Evolutionary conservation across 768 basidiomycete species (phyloP).

Genomic region (Porpolomopsis calyptriformis): DNA sequence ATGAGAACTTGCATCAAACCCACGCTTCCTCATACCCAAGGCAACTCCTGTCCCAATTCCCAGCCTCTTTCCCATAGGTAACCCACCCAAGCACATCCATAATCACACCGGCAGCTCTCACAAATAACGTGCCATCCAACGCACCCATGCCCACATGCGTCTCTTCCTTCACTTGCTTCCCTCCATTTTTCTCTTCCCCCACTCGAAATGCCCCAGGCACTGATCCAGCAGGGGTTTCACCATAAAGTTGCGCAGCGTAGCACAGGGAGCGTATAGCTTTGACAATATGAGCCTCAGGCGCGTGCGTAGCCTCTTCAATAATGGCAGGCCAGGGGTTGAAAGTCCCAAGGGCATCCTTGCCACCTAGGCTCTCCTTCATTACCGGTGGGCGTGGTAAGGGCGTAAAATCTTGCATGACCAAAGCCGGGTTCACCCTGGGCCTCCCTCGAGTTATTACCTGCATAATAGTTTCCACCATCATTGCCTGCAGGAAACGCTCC

Average conservation of each 20-base stretch:
- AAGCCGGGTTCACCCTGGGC: slow-evolving; percentile 38
- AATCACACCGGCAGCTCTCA: slow-evolving; percentile 45
- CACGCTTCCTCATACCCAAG: slow-evolving; percentile 55
- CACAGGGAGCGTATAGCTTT: slow-evolving; percentile 41
- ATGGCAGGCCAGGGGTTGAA: slow-evolving; percentile 46
- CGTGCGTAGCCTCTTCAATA: slow-evolving; percentile 34
- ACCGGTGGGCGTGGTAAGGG: slow-evolving; percentile 31
- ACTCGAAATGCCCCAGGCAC: slow-evolving; percentile 32
- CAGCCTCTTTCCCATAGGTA: slow-evolving; percentile 36
- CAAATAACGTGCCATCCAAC: slow-evolving; percentile 48
- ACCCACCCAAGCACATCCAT: slow-evolving; percentile 50
- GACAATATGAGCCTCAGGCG: slow-evolving; percentile 40
- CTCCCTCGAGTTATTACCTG: slow-evolving; percentile 35
- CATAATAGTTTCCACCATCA: slow-evolving; percentile 23
- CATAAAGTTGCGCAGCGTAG: slow-evolving; percentile 39
- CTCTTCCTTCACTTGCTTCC: slow-evolving; percentile 35
- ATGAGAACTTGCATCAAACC: too few relatives aligned
- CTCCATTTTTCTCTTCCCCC: slow-evolving; percentile 21
- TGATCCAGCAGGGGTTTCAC: slow-evolving; percentile 27
- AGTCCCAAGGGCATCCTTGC: slow-evolving; percentile 19
- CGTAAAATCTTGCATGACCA: slow-evolving; percentile 35
- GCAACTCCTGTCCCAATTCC: slow-evolving; percentile 46
- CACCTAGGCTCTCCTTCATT: slow-evolving; percentile 1
- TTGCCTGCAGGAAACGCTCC: slow-evolving; percentile 35
- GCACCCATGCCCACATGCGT: slow-evolving; percentile 32